Conservation (phyloP, 2,329 filamentous ascomycete genomes). For the Colletotrichum tanaceti region DNA sequence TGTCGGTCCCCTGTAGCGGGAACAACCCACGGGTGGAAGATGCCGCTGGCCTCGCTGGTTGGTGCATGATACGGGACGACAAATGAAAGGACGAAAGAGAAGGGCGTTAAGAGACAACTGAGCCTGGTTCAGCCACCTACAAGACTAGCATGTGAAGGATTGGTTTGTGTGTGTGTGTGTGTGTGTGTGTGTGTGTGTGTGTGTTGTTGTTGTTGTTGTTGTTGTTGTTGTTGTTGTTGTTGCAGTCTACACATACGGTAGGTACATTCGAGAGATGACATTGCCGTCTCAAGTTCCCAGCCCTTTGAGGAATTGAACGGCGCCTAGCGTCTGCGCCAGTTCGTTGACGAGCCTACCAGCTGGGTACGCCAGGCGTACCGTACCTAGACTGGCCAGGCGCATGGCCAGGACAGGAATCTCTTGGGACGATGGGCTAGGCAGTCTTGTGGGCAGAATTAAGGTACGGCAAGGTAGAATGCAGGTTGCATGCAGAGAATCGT, state of each 20-base stretch:
- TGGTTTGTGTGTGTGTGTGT: too few relatives aligned
- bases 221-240: too few relatives aligned
- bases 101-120: not conserved
- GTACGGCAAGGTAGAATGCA: not conserved
- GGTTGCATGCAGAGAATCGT: slow-evolving; percentile 1
- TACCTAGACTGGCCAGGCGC: slow-evolving; percentile 31
- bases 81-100: slow-evolving; percentile 1
- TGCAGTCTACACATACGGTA: not conserved
- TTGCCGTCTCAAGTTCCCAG: slow-evolving; percentile 14
- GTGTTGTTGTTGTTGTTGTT: too few relatives aligned
- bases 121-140: slow-evolving; percentile 4
- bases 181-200: too few relatives aligned
- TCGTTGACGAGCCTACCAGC: slow-evolving; percentile 34
- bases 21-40: slow-evolving; percentile 10
- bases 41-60: slow-evolving; percentile 17
- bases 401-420: slow-evolving; percentile 6
- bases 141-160: slow-evolving; percentile 10
- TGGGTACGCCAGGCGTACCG: slow-evolving; percentile 20
- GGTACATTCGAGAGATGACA: slow-evolving; percentile 11
- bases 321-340: slow-evolving; percentile 10
- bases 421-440: slow-evolving; percentile 7
- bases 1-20: not conserved
- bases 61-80: not conserved
- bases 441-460: slow-evolving; percentile 21
- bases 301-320: slow-evolving; percentile 6